Conservation (phyloP, 805 yeast species). For the Myxozyma sirexii region DNA sequence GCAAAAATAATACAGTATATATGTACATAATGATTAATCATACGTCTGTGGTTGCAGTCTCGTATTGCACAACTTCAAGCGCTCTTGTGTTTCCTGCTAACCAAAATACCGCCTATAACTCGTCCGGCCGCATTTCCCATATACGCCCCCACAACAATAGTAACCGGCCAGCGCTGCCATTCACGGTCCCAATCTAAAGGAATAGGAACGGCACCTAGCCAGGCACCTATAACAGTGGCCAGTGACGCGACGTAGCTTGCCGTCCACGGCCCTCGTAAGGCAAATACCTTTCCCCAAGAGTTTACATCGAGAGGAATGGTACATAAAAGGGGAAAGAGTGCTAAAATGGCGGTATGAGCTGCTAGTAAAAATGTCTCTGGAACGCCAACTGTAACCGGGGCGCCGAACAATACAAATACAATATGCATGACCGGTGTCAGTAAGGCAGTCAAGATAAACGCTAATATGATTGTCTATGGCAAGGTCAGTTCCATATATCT, state of each 20-base stretch:
- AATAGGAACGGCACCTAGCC: conserved; percentile 92
- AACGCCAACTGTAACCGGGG: conserved; percentile 63
- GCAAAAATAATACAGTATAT: too few species aligned
- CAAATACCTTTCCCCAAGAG: conserved; percentile 46
- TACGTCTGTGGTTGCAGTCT: too few species aligned
- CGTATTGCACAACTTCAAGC: too few species aligned
- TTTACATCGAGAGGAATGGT: conserved; percentile 55
- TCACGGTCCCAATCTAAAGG: conserved; percentile 98
- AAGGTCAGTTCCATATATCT: background rate
- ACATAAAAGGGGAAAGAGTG: conserved; percentile 66
- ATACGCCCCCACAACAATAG: conserved; percentile 77
- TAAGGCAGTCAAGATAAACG: conserved; percentile 21
- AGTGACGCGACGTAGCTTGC: conserved; percentile 46
- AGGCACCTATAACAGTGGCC: conserved; percentile 65
- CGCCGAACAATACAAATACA: conserved; percentile 69
- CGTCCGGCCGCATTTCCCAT: conserved; percentile 71
- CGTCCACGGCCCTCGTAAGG: conserved; percentile 41
- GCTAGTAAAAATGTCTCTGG: conserved; percentile 63
- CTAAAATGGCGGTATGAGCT: conserved; percentile 60
- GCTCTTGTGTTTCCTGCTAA: background rate
- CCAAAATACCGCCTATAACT: conserved; percentile 38
- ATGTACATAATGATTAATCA: conserved; percentile 5
- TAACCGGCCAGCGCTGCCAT: conserved; percentile 96
- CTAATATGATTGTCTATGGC: conserved; percentile 15
- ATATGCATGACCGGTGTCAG: conserved; percentile 40